phyloP scores from a whole-genome alignment of 148 eudicot species.

The Oxyria digyna region DNA sequence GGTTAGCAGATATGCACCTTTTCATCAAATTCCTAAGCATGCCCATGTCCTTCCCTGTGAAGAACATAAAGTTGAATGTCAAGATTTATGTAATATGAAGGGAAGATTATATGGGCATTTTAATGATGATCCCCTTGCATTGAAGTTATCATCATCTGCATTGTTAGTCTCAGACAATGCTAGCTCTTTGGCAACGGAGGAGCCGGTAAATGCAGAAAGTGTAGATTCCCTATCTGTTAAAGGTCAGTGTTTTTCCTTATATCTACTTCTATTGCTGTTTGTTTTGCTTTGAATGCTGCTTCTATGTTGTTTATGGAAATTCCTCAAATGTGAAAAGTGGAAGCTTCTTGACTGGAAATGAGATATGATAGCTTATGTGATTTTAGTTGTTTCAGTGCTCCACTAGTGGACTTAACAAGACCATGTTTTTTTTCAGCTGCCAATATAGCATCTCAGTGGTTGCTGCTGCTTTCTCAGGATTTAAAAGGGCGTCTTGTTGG shows the following conservation, averaged over 20 bases:
- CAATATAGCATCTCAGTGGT: constrained; percentile 77
- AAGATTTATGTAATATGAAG: constrained; percentile 16
- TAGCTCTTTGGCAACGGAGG: constrained; percentile 58
- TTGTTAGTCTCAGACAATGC: constrained; percentile 34
- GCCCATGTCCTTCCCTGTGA: constrained; percentile 12
- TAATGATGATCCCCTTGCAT: constrained; percentile 35
- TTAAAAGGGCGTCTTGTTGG: constrained; percentile 80
- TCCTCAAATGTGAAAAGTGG: neutral
- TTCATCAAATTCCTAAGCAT: constrained; percentile 13
- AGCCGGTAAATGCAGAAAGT: constrained; percentile 33
- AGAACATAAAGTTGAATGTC: constrained; percentile 19
- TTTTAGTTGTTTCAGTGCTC: constrained; percentile 1
- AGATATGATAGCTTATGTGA: neutral
- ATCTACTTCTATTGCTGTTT: neutral
- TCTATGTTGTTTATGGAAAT: neutral
- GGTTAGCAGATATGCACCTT: constrained; percentile 15
- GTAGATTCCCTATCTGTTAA: constrained; percentile 63
- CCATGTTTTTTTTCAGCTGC: constrained; percentile 54
- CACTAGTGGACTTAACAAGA: neutral
- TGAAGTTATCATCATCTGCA: constrained; percentile 49
- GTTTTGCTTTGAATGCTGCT: neutral
- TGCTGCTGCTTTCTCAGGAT: constrained; percentile 80
- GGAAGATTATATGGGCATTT: constrained; percentile 2
- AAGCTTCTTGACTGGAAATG: neutral
- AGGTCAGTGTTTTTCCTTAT: constrained; percentile 29